Evolutionary conservation across 768 basidiomycete genomes (phyloP).

Genomic region (Panus rudis): DNA sequence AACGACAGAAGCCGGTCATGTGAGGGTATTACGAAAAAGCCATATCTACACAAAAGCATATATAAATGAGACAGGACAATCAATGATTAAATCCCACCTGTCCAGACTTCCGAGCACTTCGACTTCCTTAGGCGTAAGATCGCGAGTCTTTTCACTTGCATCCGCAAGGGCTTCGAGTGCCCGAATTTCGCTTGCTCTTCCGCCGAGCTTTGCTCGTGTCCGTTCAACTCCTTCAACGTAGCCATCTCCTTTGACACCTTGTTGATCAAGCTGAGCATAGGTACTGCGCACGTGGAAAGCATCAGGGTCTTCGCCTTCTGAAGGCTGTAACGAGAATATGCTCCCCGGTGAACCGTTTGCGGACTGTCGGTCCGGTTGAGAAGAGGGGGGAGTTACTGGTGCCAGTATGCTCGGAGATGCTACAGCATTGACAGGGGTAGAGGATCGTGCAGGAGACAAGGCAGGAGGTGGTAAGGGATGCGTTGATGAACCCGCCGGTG

Average conservation of each 20-base stretch:
- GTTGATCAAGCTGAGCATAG: conserved; percentile 82
- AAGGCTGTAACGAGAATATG: conserved; percentile 57
- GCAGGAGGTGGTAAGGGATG: conserved; percentile 6
- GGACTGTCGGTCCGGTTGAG: conserved; percentile 28
- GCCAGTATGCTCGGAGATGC: conserved; percentile 12
- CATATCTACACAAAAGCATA: conserved; percentile 53
- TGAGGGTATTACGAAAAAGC: conserved; percentile 76
- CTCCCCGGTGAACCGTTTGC: conserved; percentile 32
- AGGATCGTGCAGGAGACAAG: conserved; percentile 9
- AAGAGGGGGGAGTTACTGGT: conserved; percentile 20
- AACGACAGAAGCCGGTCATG: conserved; percentile 82
- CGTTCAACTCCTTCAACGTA: conserved; percentile 92
- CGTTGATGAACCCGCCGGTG: neutral
- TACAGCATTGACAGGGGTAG: too few relatives aligned
- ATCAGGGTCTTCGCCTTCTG: conserved; percentile 76
- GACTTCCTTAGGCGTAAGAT: conserved; percentile 68
- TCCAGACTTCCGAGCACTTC: conserved; percentile 73
- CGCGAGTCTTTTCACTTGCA: conserved; percentile 53
- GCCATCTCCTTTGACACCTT: conserved; percentile 93
- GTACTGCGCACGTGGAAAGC: conserved; percentile 79
- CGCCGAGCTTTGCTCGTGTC: conserved; percentile 70
- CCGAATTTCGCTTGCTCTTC: conserved; percentile 50
- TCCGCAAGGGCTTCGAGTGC: conserved; percentile 50
- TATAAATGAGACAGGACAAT: conserved; percentile 2
- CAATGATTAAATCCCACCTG: conserved; percentile 47